Evolutionary conservation across 352 stramenopile genomes (phyloP).

Genomic region (Phytophthora hibernalis): DNA sequence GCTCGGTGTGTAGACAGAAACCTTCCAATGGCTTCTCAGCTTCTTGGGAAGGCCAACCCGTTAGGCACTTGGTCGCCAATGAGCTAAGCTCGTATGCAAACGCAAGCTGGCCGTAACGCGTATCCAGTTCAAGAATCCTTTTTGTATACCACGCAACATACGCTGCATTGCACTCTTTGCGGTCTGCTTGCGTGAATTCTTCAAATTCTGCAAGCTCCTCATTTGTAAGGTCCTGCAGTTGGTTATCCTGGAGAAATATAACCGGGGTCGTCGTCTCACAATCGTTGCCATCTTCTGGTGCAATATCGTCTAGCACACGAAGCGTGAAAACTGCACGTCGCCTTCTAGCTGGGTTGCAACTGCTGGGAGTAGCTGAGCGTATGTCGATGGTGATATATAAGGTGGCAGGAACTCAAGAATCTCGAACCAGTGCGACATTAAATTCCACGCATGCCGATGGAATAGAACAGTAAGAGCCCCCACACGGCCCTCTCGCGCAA

Average conservation of each 20-base stretch:
- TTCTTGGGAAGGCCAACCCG: slow-evolving; percentile 30
- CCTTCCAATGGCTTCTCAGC: slow-evolving; percentile 48
- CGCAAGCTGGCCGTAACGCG: slow-evolving; percentile 61
- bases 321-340: slow-evolving; percentile 60
- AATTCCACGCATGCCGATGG: slow-evolving; percentile 54
- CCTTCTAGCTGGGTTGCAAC: slow-evolving; percentile 33
- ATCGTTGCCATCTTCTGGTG: neutral
- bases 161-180: slow-evolving; percentile 32
- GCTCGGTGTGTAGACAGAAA: slow-evolving; percentile 61
- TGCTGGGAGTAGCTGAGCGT: slow-evolving; percentile 59
- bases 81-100: slow-evolving; percentile 54
- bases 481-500: slow-evolving; percentile 60
- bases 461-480: slow-evolving; percentile 55
- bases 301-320: neutral
- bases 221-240: slow-evolving; percentile 44
- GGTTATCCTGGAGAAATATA: slow-evolving; percentile 47
- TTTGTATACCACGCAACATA: slow-evolving; percentile 60
- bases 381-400: slow-evolving; percentile 43
- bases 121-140: slow-evolving; percentile 67
- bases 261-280: slow-evolving; percentile 28
- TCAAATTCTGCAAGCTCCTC: slow-evolving; percentile 56
- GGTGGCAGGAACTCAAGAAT: slow-evolving; percentile 60
- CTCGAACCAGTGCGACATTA: slow-evolving; percentile 54
- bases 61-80: slow-evolving; percentile 44
- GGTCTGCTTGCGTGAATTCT: slow-evolving; percentile 22